A percentile compares a stretch with the other conserved stretches of the same genome.
Conservation (phyloP, 371 early-diverging fungal species). For the Mucor racemosus region DNA sequence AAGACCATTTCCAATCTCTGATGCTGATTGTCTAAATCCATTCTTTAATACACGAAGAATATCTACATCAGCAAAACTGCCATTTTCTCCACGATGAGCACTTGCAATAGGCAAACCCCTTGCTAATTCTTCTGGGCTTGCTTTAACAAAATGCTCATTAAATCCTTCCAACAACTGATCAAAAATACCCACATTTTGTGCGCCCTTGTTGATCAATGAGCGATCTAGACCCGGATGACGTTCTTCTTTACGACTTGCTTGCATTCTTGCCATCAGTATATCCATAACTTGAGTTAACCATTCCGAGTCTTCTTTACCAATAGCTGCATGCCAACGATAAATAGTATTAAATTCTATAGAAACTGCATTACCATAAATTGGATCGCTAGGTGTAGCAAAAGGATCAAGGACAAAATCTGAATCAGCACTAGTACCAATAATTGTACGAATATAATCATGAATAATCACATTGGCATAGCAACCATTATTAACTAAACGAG, state of each 20-base stretch:
- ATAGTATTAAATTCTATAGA: conserved; percentile 56
- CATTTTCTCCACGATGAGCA: conserved; percentile 44
- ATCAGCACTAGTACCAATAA: conserved; percentile 45
- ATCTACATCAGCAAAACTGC: conserved; percentile 41
- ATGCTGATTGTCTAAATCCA: conserved; percentile 38
- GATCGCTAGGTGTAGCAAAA: conserved; percentile 21
- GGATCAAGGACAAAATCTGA: conserved; percentile 45
- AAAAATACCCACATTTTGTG: conserved; percentile 28
- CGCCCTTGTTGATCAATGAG: conserved; percentile 27
- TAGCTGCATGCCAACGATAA: conserved; percentile 59
- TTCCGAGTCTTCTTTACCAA: conserved; percentile 45
- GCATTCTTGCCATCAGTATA: conserved; percentile 20
- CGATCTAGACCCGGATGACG: conserved; percentile 16
- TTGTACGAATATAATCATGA: conserved; percentile 55
- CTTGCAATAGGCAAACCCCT: conserved; percentile 46
- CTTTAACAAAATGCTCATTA: conserved; percentile 43
- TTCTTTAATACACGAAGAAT: conserved; percentile 28
- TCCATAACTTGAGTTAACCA: conserved; percentile 45
- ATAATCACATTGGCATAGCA: conserved; percentile 51
- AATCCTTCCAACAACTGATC: conserved; percentile 31
- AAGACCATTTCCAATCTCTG: conserved; percentile 48
- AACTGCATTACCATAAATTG: conserved; percentile 53
- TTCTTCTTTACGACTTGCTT: not conserved
- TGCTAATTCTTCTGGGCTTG: conserved; percentile 38
- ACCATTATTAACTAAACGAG: conserved; percentile 54